These are phyloP conservation scores for Vaccinium myrtillus DNA, from an alignment of 148 eudicot species.

Conservation along the genomic window DNA sequence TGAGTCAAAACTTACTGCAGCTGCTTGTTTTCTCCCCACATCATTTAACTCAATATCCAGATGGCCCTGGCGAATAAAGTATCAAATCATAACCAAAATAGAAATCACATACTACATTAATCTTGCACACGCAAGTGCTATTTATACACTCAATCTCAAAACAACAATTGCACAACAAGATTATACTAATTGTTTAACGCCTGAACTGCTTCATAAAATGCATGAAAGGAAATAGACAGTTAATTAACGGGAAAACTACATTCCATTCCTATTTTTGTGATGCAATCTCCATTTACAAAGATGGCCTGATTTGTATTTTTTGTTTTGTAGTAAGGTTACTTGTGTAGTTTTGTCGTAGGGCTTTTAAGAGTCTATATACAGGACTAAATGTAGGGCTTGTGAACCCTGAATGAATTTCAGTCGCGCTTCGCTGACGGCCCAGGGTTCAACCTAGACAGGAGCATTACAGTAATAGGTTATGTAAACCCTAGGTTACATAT, in stretches of 20 bases:
- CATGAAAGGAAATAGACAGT: not conserved
- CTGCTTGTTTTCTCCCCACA: conserved; percentile 77
- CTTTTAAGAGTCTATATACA: too few species aligned
- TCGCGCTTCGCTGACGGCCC: too few species aligned
- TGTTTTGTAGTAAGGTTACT: too few species aligned
- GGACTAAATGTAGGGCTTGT: too few species aligned
- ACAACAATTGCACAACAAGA: not conserved
- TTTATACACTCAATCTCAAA: not conserved
- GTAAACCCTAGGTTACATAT: too few species aligned
- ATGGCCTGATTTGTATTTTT: too few species aligned
- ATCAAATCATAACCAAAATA: not conserved
- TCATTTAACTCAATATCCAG: conserved; percentile 82
- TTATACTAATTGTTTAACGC: not conserved
- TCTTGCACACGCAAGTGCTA: not conserved
- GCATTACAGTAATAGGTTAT: too few species aligned
- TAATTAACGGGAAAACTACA: not conserved
- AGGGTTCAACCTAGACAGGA: too few species aligned
- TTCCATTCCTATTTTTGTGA: not conserved
- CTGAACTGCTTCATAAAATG: not conserved
- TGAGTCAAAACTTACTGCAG: conserved; percentile 52
- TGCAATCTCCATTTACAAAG: too few species aligned
- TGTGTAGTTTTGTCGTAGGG: too few species aligned
- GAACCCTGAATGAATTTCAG: too few species aligned
- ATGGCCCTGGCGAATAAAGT: conserved; percentile 55
- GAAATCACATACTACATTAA: not conserved